Base-by-base conservation (phyloP, 2,329 filamentous ascomycete genomes). In the Cercospora beticola region DNA sequence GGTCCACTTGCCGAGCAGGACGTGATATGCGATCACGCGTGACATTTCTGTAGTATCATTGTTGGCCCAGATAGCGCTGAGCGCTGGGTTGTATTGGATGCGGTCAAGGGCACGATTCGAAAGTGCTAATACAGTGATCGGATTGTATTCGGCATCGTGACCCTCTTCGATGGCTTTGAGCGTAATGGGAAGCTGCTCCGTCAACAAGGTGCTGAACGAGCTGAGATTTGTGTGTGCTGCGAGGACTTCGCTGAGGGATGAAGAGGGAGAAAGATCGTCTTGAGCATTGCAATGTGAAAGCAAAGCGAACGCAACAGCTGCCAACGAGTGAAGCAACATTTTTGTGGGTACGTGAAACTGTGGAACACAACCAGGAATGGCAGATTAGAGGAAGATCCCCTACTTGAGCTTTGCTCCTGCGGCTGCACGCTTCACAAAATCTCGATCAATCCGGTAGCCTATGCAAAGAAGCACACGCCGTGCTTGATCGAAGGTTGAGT, bases 71-170 rank as follows among this genome's bases (percentile, higher is more conserved):
- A 70, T 64, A 5, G 49, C 33, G 12, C 56, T 67, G n/a, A 73
- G 62, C 18, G 66, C 46, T 14, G 62, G 58, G 52, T 43, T 67
- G 62, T 72, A 65, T 5, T 78, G 78, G 6, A 81, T 76, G 0
- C 72, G 72, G 23, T 68, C 68, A 54, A 81, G 80, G 6, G 79
- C 79, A 1, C 76, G 66, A 71, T 81, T 79, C 14, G 77, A 78
- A 3, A 79, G 79, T 0, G 79, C 79, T 12, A 81, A 72, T 65
- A 81, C 78, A 64, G 79, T 81, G 62, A 81, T 77, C 68, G 80
- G 80, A 36, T 71, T 75, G 1, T 76, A 73, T 16, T 73, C 71
- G 10, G 75, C 67, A 26, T 64, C 61, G 33, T 64, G 65, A 10
- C 30, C 18, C 21, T 30, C 40, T 49, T 71, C 71, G 7, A 81